Evolutionary conservation across 2,329 filamentous ascomycete species (phyloP).

Genomic region (Ophiocordyceps sinensis): DNA sequence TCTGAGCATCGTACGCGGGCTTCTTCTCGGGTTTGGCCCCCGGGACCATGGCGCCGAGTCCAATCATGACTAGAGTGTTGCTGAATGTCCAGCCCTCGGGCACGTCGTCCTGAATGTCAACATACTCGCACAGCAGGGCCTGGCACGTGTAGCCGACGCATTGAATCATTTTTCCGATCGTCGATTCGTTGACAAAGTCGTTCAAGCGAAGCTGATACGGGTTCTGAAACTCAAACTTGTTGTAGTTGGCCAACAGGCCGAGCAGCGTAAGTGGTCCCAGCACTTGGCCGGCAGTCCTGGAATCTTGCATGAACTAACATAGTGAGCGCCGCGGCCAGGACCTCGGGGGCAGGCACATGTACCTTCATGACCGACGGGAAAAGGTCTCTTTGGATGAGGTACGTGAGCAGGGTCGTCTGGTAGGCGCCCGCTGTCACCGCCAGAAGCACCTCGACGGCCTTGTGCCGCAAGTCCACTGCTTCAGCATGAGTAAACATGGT

Average conservation of each 20-base stretch:
- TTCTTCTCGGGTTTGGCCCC: conserved; percentile 47
- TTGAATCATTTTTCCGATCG: conserved; percentile 68
- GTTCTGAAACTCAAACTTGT: conserved; percentile 98
- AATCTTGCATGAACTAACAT: conserved; percentile 66
- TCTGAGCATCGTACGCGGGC: conserved; percentile 55
- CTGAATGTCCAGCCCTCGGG: conserved; percentile 81
- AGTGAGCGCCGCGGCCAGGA: conserved; percentile 2
- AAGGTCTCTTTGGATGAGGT: conserved; percentile 86
- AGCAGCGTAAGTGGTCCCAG: conserved; percentile 70
- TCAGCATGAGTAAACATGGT: neutral
- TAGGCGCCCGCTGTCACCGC: conserved; percentile 87
- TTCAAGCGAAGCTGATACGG: conserved; percentile 84
- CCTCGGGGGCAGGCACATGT: neutral
- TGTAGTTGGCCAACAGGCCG: conserved; percentile 88
- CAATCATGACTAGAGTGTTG: conserved; percentile 70
- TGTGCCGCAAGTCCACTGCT: conserved; percentile 58
- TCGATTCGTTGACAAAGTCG: conserved; percentile 86
- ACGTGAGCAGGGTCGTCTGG: conserved; percentile 84
- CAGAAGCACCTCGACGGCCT: conserved; percentile 68
- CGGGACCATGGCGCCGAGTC: conserved; percentile 61
- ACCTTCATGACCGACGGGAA: conserved; percentile 95
- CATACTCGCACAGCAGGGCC: conserved; percentile 56
- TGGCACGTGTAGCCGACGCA: conserved; percentile 63
- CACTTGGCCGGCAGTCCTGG: conserved; percentile 46
- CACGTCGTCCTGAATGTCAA: conserved; percentile 77